Percentiles rank a stretch among this genome's conserved stretches.
Evolutionary conservation across 2,329 filamentous ascomycete genomes (phyloP).

Genomic region (Trichophaea hybrida): DNA sequence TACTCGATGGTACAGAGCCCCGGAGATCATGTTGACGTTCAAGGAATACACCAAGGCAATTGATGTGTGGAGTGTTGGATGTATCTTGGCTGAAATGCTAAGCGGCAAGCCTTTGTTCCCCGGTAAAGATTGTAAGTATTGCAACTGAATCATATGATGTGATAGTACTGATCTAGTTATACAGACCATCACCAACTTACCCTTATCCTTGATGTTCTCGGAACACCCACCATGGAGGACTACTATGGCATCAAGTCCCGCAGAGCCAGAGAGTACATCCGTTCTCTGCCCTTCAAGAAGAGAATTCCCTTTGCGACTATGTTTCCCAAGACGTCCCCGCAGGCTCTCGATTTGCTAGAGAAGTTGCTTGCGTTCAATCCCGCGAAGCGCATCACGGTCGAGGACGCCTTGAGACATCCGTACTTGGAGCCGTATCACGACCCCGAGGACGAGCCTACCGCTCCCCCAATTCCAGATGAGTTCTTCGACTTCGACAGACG

Average conservation of each 20-base stretch:
- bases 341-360: slow-evolving; percentile 85
- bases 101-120: slow-evolving; percentile 97
- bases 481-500: slow-evolving; percentile 99
- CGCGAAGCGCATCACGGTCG: slow-evolving; percentile 94
- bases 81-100: slow-evolving; percentile 95
- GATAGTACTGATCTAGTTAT: not conserved
- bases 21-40: slow-evolving; percentile 99
- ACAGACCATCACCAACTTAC: slow-evolving; percentile 94
- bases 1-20: slow-evolving; percentile 95
- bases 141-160: not conserved
- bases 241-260: slow-evolving; percentile 99
- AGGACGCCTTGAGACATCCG: slow-evolving; percentile 91
- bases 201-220: slow-evolving; percentile 89
- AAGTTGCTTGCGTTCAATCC: slow-evolving; percentile 96
- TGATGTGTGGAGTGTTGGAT: slow-evolving; percentile 97
- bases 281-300: slow-evolving; percentile 97
- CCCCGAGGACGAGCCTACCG: slow-evolving; percentile 93
- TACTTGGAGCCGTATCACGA: slow-evolving; percentile 99
- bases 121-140: slow-evolving; percentile 80
- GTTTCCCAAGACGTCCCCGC: slow-evolving; percentile 98
- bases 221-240: slow-evolving; percentile 98
- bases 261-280: slow-evolving; percentile 92
- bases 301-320: slow-evolving; percentile 95
- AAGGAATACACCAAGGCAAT: slow-evolving; percentile 99
- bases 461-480: slow-evolving; percentile 90